A percentile compares a stretch with the other conserved stretches of the same genome.
Evolutionary conservation across 768 basidiomycete species (phyloP).

Genomic region (Russula ochroleuca): DNA sequence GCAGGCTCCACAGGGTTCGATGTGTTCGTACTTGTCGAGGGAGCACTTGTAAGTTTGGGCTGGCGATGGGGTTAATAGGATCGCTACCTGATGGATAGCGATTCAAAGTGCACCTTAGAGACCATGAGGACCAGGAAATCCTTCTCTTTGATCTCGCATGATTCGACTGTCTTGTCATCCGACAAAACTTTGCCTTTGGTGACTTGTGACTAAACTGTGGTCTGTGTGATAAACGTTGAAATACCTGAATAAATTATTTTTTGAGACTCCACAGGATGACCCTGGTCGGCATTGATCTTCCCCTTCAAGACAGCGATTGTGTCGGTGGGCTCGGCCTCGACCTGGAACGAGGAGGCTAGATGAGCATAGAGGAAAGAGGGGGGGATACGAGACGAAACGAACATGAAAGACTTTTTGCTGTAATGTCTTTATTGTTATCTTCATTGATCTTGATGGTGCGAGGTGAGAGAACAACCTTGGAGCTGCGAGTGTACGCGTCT

Average conservation of each 20-base stretch:
- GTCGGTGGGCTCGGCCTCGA: slow-evolving; percentile 73
- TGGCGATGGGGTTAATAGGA: slow-evolving; percentile 29
- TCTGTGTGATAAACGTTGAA: slow-evolving; percentile 15
- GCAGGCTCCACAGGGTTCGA: slow-evolving; percentile 32
- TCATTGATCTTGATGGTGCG: slow-evolving; percentile 48
- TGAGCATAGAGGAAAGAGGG: background rate
- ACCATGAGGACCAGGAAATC: slow-evolving; percentile 99
- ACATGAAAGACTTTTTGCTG: slow-evolving; percentile 90
- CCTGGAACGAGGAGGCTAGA: slow-evolving; percentile 37
- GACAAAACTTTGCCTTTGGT: slow-evolving; percentile 80
- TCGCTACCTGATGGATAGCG: background rate
- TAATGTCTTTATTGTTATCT: slow-evolving; percentile 92
- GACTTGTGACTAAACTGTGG: slow-evolving; percentile 8
- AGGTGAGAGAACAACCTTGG: background rate
- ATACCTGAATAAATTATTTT: slow-evolving; percentile 95
- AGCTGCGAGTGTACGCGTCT: slow-evolving; percentile 7
- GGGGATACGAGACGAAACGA: slow-evolving; percentile 14
- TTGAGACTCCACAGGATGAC: slow-evolving; percentile 68
- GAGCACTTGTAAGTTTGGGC: slow-evolving; percentile 52
- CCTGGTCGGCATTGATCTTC: slow-evolving; percentile 75
- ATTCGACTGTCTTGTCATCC: slow-evolving; percentile 83
- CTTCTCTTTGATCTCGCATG: slow-evolving; percentile 94
- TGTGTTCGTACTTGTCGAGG: slow-evolving; percentile 33
- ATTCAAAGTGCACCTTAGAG: slow-evolving; percentile 64
- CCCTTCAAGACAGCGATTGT: slow-evolving; percentile 76